Base-by-base conservation (phyloP, 768 basidiomycete species). In the Amanita fuliginea region DNA sequence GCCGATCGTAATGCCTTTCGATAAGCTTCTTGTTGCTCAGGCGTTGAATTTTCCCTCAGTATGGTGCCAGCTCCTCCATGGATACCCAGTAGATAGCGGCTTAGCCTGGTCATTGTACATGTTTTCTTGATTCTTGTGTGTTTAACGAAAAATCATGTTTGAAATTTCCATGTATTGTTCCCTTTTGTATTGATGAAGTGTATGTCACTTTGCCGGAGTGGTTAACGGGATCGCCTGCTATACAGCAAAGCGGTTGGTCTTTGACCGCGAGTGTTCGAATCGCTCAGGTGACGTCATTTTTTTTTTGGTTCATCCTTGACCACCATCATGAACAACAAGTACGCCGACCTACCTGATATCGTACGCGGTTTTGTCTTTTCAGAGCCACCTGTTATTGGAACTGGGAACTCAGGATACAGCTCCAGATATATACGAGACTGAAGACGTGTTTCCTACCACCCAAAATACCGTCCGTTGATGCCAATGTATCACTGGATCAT, bases 181-280 rank as follows among this genome's bases (percentile, higher is more conserved):
- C 51, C 18, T 50, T 51, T 40, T 60, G 62, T 52, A 60, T 56
- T 3, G 50, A 44, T n/a, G 43, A 22, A 28, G 18, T 45, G 33
- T 53, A 55, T 30, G 82, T 84, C 82, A 85, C 85, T 86, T 87
- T 88, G 84, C 85, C 85, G 84, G 85, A 88, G 86, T 87, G 85
- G 85, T 88, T 86, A 87, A 86, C 80, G 79, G 78, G 78, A 79
- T 80, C 75, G 78, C 80, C 81, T 81, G 80, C 79, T 81, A 82
- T 21, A 54, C 22, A 62, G 58, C 51, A 46, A 42, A 72, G 71
- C 70, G 70, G 69, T 70, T 72, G 69, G 66, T 65, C 70, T 70
- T 71, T 69, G 69, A 66, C 66, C 68, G 69, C 68, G 68, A 69
- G 69, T 71, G 68, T 71, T 72, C 69, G 71, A 72, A 72, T 71